Conservation (phyloP, 2,329 filamentous ascomycete species). For the Ploettnerulaceae sp. region DNA sequence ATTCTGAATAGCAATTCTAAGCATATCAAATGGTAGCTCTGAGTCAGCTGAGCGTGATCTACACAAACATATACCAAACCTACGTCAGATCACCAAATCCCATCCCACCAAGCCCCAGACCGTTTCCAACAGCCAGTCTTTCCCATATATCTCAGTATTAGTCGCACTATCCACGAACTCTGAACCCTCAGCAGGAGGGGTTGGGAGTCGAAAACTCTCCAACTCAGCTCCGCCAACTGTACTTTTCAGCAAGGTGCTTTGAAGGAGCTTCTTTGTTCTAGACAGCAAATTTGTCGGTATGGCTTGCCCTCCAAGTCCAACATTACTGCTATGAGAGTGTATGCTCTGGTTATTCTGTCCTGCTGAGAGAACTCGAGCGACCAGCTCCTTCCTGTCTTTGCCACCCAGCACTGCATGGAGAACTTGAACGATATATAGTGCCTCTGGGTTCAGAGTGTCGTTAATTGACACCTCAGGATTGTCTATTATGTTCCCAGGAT, state of each 20-base stretch:
- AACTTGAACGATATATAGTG: slow-evolving; percentile 25
- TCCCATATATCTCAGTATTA: slow-evolving; percentile 4
- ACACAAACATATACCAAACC: background rate
- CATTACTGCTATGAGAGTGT: background rate
- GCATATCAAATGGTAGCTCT: background rate
- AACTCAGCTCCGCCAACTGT: slow-evolving; percentile 19
- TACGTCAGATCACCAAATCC: slow-evolving; percentile 12
- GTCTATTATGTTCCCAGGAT: slow-evolving; percentile 22
- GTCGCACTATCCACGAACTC: background rate
- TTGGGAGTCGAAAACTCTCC: slow-evolving; percentile 20
- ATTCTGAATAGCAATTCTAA: background rate
- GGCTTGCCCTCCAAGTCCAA: background rate
- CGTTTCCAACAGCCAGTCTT: slow-evolving; percentile 15
- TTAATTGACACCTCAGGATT: background rate
- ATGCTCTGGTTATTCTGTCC: background rate
- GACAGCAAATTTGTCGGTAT: slow-evolving; percentile 14
- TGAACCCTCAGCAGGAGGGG: slow-evolving; percentile 10
- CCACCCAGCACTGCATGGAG: slow-evolving; percentile 26
- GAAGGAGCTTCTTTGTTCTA: slow-evolving; percentile 21
- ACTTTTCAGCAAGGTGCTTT: slow-evolving; percentile 26
- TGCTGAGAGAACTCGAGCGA: slow-evolving; percentile 20
- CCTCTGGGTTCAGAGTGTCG: slow-evolving; percentile 13
- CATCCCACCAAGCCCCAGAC: slow-evolving; percentile 18
- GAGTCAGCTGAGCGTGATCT: background rate
- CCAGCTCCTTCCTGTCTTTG: slow-evolving; percentile 14